Evolutionary conservation across 1,139 yeast species (phyloP), one percentile per base, ranked within the genome.

Genomic region (Trichomonascaceae sp.): DNA sequence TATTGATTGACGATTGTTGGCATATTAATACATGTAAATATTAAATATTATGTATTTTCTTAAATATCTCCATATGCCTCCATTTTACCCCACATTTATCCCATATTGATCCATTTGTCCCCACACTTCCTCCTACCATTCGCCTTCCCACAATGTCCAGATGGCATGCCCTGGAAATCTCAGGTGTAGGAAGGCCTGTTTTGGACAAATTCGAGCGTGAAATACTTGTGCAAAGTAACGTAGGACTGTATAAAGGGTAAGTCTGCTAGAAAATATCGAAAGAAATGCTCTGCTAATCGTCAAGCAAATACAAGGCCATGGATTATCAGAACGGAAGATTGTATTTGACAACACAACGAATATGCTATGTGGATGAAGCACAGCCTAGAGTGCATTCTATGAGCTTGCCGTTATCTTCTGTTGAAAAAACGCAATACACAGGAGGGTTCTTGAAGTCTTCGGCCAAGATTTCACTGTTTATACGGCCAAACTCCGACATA

Each of bases 321-420:
- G 74, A 79, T 36, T 80, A 84, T 56, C 96, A 88, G 65, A 73
- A 78, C 58, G 98, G 98, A 0, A 73, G 96, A 44, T 65, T 87
- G 0, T 91, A 90, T 64, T 71, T 93, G 49, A 90, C 98, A 0
- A 81, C 83, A 47, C 77, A 76, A 55, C 72, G 98, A 49, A 69
- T 93, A 2, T 82, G 91, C 20, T 91, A 84, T 66, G 80, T 90
- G 12, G 93, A 87, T 63, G 79, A 81, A 54, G 62, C 55, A 1
- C 63, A 71, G 12, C 77, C 79, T 0, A 61, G 66, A 13, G 66
- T 70, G 18, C 62, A 71, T 51, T 80, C 88, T 13, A 66, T 87
- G 8, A 77, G 77, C 1, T 58, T 88, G 8, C 75, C 75, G 30
- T 70, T 88, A 19, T 65, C 70, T 2, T 75, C 75, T 38, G 73